phyloP scores from a whole-genome alignment of 192 early-diverging fungal species.

The Gryganskiella cystojenkinii region DNA sequence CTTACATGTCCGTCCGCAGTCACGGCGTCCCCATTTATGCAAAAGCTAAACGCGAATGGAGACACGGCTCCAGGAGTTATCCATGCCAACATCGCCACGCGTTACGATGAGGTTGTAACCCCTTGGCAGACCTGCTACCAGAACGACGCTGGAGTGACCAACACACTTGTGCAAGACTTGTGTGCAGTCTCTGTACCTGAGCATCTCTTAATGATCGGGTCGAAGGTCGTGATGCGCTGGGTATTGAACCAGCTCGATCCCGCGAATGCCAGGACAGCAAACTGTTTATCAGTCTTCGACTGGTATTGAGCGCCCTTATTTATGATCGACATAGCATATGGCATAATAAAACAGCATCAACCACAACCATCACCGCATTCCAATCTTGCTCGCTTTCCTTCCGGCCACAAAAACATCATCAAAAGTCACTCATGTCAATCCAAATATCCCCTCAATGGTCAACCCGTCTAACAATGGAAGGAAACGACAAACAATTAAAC shows the following conservation, averaged over 20 bases:
- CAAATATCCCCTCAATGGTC: no score
- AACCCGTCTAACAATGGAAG: no score
- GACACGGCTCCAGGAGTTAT: conserved; percentile 5
- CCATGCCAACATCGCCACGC: conserved; percentile 11
- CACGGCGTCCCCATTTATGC: conserved; percentile 1
- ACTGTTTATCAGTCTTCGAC: conserved; percentile 11
- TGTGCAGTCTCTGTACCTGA: conserved; percentile 7
- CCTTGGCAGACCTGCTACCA: background rate
- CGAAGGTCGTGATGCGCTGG: conserved; percentile 15
- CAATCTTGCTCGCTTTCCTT: no score
- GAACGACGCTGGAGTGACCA: background rate
- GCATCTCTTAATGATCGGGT: conserved; percentile 8
- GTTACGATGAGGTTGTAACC: conserved; percentile 11
- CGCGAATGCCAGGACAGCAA: background rate
- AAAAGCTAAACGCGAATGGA: conserved; percentile 12
- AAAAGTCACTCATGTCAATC: no score
- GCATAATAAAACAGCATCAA: no score
- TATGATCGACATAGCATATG: no score
- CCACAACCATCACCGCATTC: no score
- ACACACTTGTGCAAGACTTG: conserved; percentile 12
- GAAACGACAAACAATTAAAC: no score
- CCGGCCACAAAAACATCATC: no score
- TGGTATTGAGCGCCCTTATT: conserved; percentile 5
- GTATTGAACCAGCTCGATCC: conserved; percentile 15
- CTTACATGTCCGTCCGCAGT: background rate